phyloP scores from a whole-genome alignment of 306 rosid species.

The Mimosa bimucronata region DNA sequence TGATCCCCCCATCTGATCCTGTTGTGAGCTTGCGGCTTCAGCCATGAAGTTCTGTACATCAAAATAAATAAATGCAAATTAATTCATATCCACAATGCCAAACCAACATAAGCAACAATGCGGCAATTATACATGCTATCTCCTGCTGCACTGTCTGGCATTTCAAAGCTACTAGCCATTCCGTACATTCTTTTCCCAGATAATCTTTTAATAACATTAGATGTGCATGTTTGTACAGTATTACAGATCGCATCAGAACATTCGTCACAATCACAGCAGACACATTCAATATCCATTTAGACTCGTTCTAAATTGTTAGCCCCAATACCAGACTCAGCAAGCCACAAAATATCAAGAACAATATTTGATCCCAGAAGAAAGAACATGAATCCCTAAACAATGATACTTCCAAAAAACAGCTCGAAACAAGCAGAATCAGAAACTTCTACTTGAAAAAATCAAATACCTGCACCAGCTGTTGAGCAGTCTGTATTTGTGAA shows the following conservation, averaged over 20 bases:
- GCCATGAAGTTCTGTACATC: conserved; percentile 64
- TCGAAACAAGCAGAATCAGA: conserved; percentile 23
- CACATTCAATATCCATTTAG: background rate
- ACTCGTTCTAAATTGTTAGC: background rate
- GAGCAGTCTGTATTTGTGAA: conserved; percentile 63
- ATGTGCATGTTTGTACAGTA: background rate
- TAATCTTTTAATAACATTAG: background rate
- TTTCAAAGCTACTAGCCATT: background rate
- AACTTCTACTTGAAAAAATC: conserved; percentile 2
- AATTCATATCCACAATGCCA: background rate
- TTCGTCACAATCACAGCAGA: no score
- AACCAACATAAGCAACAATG: background rate
- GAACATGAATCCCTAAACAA: background rate
- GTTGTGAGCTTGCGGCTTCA: conserved; percentile 58
- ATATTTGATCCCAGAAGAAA: conserved; percentile 4
- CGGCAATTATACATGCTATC: background rate
- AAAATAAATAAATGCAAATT: background rate
- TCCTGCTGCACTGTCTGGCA: background rate
- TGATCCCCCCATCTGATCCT: conserved; percentile 53
- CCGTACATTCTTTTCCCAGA: conserved; percentile 12
- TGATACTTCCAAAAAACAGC: background rate
- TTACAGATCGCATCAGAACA: background rate
- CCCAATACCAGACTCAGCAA: background rate
- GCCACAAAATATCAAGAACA: conserved; percentile 6
- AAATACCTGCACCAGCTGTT: conserved; percentile 63